Conservation (phyloP, 129 eudicot genomes). For the Tanacetum coccineum region DNA sequence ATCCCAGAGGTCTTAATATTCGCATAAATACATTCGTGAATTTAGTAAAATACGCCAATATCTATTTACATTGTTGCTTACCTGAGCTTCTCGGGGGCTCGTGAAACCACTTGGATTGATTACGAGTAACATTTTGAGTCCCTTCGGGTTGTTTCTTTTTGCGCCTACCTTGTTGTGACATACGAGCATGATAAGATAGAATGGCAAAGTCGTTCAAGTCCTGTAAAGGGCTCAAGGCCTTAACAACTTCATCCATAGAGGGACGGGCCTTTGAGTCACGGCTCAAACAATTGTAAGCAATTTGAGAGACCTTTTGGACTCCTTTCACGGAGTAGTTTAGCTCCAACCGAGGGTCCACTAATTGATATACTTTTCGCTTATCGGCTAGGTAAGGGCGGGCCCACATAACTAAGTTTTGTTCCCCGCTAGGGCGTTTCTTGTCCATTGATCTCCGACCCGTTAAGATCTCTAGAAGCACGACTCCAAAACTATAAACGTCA, state of each 20-base stretch:
- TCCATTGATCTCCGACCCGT: slow-evolving; percentile 98
- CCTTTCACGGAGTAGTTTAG: slow-evolving; percentile 85
- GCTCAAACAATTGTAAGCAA: slow-evolving; percentile 69
- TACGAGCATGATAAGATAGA: slow-evolving; percentile 65
- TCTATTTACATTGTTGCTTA: slow-evolving; percentile 51
- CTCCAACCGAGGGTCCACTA: slow-evolving; percentile 94
- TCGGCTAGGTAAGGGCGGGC: slow-evolving; percentile 87
- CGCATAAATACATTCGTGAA: slow-evolving; percentile 9
- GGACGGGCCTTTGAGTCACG: slow-evolving; percentile 92
- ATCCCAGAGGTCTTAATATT: slow-evolving; percentile 20
- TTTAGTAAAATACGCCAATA: not conserved
- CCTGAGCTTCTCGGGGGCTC: slow-evolving; percentile 44
- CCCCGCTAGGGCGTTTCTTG: slow-evolving; percentile 88
- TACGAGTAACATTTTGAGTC: slow-evolving; percentile 34
- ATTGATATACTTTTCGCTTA: slow-evolving; percentile 74
- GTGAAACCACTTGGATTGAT: slow-evolving; percentile 48
- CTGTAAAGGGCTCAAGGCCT: slow-evolving; percentile 64
- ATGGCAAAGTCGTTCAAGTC: slow-evolving; percentile 77
- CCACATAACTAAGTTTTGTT: slow-evolving; percentile 94
- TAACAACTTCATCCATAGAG: slow-evolving; percentile 82
- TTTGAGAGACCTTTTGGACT: slow-evolving; percentile 84
- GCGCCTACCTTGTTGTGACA: slow-evolving; percentile 69
- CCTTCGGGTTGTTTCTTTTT: slow-evolving; percentile 64
- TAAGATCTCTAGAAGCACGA: slow-evolving; percentile 80
- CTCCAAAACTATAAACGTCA: slow-evolving; percentile 93